Evolutionary conservation across 345 rosid species (phyloP), one percentile per base, ranked within the genome.

Genomic region (Hypericum perforatum): DNA sequence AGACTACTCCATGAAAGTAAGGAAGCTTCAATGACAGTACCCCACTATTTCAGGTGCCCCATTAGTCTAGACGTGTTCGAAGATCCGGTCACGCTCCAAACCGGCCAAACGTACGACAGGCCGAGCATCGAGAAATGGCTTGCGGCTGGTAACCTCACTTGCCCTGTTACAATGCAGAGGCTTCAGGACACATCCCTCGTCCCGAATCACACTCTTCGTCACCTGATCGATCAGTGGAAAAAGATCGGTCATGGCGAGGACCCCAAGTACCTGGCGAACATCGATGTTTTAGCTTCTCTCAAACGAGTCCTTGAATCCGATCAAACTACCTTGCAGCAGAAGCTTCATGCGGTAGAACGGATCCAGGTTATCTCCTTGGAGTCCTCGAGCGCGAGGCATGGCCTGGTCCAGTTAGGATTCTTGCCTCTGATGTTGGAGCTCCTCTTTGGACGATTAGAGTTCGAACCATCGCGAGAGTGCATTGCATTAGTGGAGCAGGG

Each of bases 151-250:
- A 77, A 82, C 61, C 72, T 75, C 47, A 79, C 81, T 6, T 82
- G 89, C 59, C 89, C 89, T 36, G 79, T 82, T 37, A 82, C 89
- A 75, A 82, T 82, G 89, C 85, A 79, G 74, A 77, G 60, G 59
- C 85, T 82, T 45, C 76, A 73, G 9, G 81, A 82, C 65, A 62
- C 60, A 29, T 62, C 83, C 64, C 5, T 82, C 10, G 76, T 82
- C 62, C 89, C 89, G 6, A 82, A 82, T 62, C 78, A 77, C 64
- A 77, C 78, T 38, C 85, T 82, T 57, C 79, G 73, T 11, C 81
- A 79, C 56, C 63, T 82, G 66, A 81, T 81, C 46, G 59, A 77
- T 43, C 79, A 71, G 45, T 82, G 89, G 89, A 63, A 62, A 16
- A 68, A 53, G 16, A 58, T 60, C 61, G 69, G 57, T 62, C 58